A percentile compares a stretch with the other conserved stretches of the same genome.
Evolutionary conservation across 1,139 yeast species (phyloP).

Genomic region (Candida sanyaensis): DNA sequence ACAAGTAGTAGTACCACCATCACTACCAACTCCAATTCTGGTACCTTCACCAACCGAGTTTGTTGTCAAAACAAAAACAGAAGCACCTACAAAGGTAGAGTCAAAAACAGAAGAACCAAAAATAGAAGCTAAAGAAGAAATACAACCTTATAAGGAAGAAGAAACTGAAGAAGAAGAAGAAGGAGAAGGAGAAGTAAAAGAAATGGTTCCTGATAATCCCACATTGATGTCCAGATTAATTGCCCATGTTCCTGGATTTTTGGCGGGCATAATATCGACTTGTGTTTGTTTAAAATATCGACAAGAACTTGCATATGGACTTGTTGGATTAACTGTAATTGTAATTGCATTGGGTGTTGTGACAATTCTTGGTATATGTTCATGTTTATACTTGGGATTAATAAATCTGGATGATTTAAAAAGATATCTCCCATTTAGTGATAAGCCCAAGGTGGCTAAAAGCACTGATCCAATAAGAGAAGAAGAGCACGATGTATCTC

Average conservation of each 20-base stretch:
- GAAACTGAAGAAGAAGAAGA: neutral
- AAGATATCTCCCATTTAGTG: neutral
- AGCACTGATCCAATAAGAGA: neutral
- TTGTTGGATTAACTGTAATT: conserved; percentile 5
- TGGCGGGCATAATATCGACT: conserved; percentile 25
- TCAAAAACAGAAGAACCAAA: neutral
- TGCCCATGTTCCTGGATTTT: conserved; percentile 32
- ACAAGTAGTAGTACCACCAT: neutral
- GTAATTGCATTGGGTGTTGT: conserved; percentile 25
- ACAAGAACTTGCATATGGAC: conserved; percentile 4
- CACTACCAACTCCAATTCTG: conserved; percentile 3
- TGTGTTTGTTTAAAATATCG: conserved; percentile 5
- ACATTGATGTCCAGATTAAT: conserved; percentile 5
- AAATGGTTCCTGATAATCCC: conserved; percentile 1
- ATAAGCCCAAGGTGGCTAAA: neutral
- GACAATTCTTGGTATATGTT: conserved; percentile 18
- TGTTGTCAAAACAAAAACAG: neutral
- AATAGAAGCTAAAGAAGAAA: too few species aligned
- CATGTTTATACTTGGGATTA: conserved; percentile 32
- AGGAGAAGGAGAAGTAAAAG: neutral
- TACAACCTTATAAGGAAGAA: neutral
- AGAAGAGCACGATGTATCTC: neutral
- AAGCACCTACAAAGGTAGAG: neutral
- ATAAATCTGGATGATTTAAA: conserved; percentile 6
- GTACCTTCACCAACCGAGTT: conserved; percentile 4